Base-by-base conservation (phyloP, 495 filamentous ascomycete species). In the Ascobolus immersus region DNA sequence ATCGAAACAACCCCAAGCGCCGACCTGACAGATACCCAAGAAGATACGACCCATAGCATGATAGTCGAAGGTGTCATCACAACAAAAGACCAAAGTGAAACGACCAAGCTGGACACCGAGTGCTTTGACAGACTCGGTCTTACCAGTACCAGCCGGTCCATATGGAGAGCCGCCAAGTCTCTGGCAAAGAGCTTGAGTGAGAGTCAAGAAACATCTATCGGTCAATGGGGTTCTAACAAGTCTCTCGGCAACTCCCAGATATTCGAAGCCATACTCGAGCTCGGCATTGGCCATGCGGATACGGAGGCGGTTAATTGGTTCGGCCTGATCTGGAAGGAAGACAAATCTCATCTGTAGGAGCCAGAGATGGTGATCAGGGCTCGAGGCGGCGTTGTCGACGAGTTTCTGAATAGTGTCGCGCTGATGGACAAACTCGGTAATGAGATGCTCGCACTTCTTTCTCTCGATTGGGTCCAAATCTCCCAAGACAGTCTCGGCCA, bases 11-110 rank as follows among this genome's bases (percentile, higher is more conserved):
- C 86, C 86, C 86, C 86, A 99, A 10, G 86, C 86, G 47, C 86
- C 86, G 38, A 99, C 86, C 52, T 94, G 89, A 50, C 89, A 99
- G 39, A 99, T 92, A 62, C 86, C 86, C 20, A 99, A 67, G 62
- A 99, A 94, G 46, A 99, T 99, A 39, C 86, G 77, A 4, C 86
- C 86, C 86, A 99, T 99, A 21, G 86, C 86, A 49, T 99, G 86
- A 60, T 92, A 94, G 55, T 99, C 86, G 46, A 99, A 99, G 0
- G 84, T 94, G 52, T 94, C 86, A 47, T 99, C 86, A 54, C 86
- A 99, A 52, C 82, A 92, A 57, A 99, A 94, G 12, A 99, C 86
- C 14, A 99, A 65, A 10, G 89, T 99, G 51, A 94, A 99, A 33
- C 86, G 72, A 49, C 86, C 86, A 32, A 99, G 72, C 49, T 99